These are phyloP conservation scores for Oemleria cerasiformis DNA, from an alignment of 306 rosid species.

Conservation along the genomic window DNA sequence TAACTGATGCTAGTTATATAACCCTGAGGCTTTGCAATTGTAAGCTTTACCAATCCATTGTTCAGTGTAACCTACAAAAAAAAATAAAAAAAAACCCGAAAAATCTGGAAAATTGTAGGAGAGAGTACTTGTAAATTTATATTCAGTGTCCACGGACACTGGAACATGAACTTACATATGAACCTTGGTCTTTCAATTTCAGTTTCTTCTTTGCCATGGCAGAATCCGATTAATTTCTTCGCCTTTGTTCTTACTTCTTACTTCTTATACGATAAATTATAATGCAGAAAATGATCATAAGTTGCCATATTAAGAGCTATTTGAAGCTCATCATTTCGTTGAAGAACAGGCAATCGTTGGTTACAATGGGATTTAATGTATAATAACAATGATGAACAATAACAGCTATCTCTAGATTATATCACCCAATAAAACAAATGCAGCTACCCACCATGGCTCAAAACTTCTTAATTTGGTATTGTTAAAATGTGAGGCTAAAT, in stretches of 20 bases:
- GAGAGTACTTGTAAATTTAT: no score
- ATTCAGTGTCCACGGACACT: neutral
- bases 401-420: constrained; percentile 8
- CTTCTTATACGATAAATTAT: neutral
- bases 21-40: constrained; percentile 35
- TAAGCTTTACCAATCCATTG: constrained; percentile 35
- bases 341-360: constrained; percentile 28
- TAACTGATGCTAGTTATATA: constrained; percentile 27
- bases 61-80: constrained; percentile 22
- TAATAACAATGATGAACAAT: constrained; percentile 10
- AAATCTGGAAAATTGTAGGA: neutral
- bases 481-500: no score
- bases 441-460: no score
- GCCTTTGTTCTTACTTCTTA: neutral
- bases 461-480: no score
- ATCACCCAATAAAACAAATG: constrained; percentile 1
- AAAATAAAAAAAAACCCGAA: neutral
- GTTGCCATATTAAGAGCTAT: neutral
- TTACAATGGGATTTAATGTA: constrained; percentile 18
- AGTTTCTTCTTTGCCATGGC: constrained; percentile 34
- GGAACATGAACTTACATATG: constrained; percentile 23
- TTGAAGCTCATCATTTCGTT: neutral
- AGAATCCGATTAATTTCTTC: neutral
- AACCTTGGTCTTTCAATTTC: constrained; percentile 29
- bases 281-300: neutral